Evolutionary conservation across 1,284 basidiomycete genomes (phyloP).

Genomic region (Sporisorium scitamineum): DNA sequence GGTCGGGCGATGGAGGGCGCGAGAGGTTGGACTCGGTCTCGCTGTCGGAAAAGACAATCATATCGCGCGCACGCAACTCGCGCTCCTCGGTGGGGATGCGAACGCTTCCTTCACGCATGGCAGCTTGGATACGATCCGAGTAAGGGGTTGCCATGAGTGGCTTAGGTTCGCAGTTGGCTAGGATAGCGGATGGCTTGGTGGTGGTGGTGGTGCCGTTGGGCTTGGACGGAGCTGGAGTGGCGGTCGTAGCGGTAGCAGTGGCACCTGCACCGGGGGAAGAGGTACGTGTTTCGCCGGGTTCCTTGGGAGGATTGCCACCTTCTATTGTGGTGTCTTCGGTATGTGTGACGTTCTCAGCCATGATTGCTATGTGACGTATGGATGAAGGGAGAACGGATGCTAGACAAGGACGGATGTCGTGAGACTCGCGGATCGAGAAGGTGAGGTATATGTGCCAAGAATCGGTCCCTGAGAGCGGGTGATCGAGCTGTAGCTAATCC

Average conservation of each 20-base stretch:
- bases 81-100: constrained; percentile 53
- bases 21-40: constrained; percentile 65
- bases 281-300: constrained; percentile 35
- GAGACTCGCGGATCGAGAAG: background rate
- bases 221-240: constrained; percentile 10
- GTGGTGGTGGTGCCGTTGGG: constrained; percentile 7
- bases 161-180: constrained; percentile 51
- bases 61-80: constrained; percentile 55
- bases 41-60: constrained; percentile 55
- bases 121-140: constrained; percentile 50
- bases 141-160: constrained; percentile 50
- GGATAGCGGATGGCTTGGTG: constrained; percentile 16
- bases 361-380: constrained; percentile 4
- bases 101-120: constrained; percentile 43
- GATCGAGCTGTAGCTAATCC: background rate
- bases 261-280: background rate
- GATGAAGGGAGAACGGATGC: too few relatives aligned
- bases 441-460: background rate
- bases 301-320: constrained; percentile 42
- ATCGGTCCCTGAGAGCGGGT: background rate
- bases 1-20: constrained; percentile 60
- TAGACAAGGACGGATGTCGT: background rate
- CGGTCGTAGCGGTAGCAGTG: constrained; percentile 1
- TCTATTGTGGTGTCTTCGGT: constrained; percentile 43
- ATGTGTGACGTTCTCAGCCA: constrained; percentile 30